These are phyloP conservation scores for Flaveria robusta DNA, from an alignment of 129 eudicot species.

Conservation along the genomic window DNA sequence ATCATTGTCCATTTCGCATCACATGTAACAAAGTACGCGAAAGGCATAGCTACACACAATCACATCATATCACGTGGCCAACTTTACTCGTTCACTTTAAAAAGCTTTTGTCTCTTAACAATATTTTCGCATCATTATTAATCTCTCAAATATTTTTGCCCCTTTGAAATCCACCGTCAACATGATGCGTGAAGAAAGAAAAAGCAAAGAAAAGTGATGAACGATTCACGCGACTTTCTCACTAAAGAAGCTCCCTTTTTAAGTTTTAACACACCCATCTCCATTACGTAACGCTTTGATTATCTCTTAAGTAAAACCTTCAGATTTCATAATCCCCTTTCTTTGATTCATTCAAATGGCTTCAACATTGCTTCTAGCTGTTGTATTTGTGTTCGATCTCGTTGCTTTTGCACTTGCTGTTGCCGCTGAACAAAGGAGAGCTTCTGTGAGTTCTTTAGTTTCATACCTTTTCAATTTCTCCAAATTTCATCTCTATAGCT, in stretches of 20 bases:
- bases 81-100: too few species aligned
- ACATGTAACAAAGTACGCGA: too few species aligned
- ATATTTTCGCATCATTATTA: too few species aligned
- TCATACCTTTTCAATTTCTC: not conserved
- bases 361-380: constrained; percentile 56
- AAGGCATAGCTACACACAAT: too few species aligned
- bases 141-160: too few species aligned
- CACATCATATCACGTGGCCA: too few species aligned
- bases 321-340: not conserved
- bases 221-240: constrained; percentile 36
- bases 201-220: not conserved
- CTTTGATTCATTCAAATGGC: constrained; percentile 50
- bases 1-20: too few species aligned
- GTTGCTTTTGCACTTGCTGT: constrained; percentile 94
- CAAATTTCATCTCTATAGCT: not conserved
- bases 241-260: constrained; percentile 23
- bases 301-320: not conserved
- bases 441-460: constrained; percentile 40
- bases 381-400: constrained; percentile 71
- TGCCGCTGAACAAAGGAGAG: constrained; percentile 90
- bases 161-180: constrained; percentile 31
- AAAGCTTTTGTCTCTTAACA: too few species aligned
- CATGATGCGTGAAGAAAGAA: constrained; percentile 17
- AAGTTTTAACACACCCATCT: not conserved
- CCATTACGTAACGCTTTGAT: constrained; percentile 1